Conservation (phyloP, 192 early-diverging fungal genomes). For the Backusella mclennaniae region DNA sequence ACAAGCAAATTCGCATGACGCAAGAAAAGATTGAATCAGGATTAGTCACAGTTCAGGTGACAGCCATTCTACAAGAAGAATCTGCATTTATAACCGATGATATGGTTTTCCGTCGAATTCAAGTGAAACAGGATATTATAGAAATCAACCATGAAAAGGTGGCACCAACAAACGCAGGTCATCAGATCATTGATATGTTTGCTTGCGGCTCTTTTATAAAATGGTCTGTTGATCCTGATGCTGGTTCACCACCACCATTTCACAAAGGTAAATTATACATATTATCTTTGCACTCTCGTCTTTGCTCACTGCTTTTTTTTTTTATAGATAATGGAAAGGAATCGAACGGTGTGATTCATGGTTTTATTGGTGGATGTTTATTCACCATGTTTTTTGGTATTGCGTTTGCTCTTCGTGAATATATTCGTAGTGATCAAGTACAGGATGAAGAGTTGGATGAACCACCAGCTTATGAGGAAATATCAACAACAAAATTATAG, state of each 20-base stretch:
- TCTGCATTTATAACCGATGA: constrained; percentile 26
- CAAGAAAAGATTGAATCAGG: constrained; percentile 48
- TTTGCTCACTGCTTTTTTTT: background rate
- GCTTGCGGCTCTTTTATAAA: constrained; percentile 38
- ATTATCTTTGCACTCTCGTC: background rate
- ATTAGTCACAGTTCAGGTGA: constrained; percentile 54
- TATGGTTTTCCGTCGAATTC: constrained; percentile 47
- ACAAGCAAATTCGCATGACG: constrained; percentile 39
- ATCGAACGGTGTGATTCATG: constrained; percentile 22
- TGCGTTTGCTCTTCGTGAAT: constrained; percentile 19
- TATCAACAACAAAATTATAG: background rate
- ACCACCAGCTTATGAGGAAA: background rate
- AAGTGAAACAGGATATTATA: constrained; percentile 44
- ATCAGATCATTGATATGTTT: constrained; percentile 59
- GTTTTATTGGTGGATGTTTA: constrained; percentile 21
- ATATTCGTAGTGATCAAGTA: constrained; percentile 6
- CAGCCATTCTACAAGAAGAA: constrained; percentile 37
- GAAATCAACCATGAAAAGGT: constrained; percentile 53
- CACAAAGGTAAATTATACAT: background rate
- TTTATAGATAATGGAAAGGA: background rate
- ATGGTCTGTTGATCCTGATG: constrained; percentile 40
- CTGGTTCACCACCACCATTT: constrained; percentile 15
- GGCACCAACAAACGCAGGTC: constrained; percentile 45
- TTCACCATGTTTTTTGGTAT: constrained; percentile 26
- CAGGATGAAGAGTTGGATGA: background rate